Percentiles rank a stretch among this genome's conserved stretches.
Conservation (phyloP, 2,329 filamentous ascomycete species). For the Aspergillus tamarii region DNA sequence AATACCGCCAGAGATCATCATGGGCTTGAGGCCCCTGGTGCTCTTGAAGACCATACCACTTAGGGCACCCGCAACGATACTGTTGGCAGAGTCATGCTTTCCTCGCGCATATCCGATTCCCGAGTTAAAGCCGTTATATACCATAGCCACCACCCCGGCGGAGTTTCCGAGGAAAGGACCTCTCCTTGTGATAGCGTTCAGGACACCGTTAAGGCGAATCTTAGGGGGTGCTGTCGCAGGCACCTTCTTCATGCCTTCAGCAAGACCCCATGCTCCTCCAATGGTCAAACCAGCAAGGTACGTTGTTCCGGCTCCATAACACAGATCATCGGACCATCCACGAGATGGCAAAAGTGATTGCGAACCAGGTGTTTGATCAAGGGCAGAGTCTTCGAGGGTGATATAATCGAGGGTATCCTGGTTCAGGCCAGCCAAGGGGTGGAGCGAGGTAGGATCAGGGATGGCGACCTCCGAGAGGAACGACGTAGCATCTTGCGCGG, state of each 20-base stretch:
- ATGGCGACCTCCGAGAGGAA: constrained; percentile 79
- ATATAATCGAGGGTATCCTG: constrained; percentile 94
- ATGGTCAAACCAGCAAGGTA: constrained; percentile 85
- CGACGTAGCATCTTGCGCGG: constrained; percentile 78
- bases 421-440: constrained; percentile 91
- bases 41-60: constrained; percentile 97
- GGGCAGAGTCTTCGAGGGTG: constrained; percentile 84
- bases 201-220: constrained; percentile 87
- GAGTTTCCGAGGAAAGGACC: constrained; percentile 97
- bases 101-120: constrained; percentile 77
- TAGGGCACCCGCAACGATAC: constrained; percentile 78
- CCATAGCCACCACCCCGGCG: constrained; percentile 91
- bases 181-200: constrained; percentile 90
- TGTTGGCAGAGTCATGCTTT: constrained; percentile 89
- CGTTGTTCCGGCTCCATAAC: constrained; percentile 94
- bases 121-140: constrained; percentile 93
- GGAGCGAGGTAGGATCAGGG: constrained; percentile 83
- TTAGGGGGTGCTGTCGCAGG: constrained; percentile 77
- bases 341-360: constrained; percentile 89
- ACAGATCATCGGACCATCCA: constrained; percentile 97
- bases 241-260: constrained; percentile 79
- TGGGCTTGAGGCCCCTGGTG: constrained; percentile 83
- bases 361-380: constrained; percentile 82
- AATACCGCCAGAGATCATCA: constrained; percentile 91
- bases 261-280: constrained; percentile 89